A percentile compares a stretch with the other conserved stretches of the same genome.
These are phyloP conservation scores for Luzula sylvatica DNA, from an alignment of 176 grass and related monocot species.

Conservation along the genomic window DNA sequence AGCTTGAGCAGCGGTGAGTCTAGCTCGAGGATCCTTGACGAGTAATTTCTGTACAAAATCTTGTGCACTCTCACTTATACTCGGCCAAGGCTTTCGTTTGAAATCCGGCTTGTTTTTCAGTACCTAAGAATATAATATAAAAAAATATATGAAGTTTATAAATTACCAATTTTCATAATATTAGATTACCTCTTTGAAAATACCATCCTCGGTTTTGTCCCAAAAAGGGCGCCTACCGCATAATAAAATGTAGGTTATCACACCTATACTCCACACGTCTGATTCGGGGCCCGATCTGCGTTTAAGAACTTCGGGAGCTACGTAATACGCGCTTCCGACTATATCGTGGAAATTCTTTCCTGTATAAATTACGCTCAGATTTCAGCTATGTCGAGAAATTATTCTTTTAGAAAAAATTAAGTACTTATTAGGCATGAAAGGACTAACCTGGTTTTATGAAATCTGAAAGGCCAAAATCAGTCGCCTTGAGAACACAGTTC, in stretches of 20 bases:
- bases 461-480: constrained; percentile 97
- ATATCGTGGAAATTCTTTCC: constrained; percentile 81
- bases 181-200: constrained; percentile 74
- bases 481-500: constrained; percentile 73
- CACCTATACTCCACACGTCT: constrained; percentile 95
- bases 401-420: no score
- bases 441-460: constrained; percentile 78
- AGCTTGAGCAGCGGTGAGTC: constrained; percentile 90
- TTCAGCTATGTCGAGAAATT: neutral
- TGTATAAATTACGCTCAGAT: constrained; percentile 21
- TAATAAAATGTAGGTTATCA: constrained; percentile 93
- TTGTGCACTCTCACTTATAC: constrained; percentile 75
- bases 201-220: constrained; percentile 99
- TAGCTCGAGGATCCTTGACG: constrained; percentile 87
- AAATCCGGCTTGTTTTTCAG: constrained; percentile 93
- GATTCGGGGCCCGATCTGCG: constrained; percentile 82
- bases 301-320: constrained; percentile 85
- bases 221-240: constrained; percentile 87
- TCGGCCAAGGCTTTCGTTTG: constrained; percentile 82
- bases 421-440: neutral
- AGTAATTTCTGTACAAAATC: constrained; percentile 97
- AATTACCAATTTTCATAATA: neutral
- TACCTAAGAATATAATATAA: constrained; percentile 39
- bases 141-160: neutral
- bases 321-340: constrained; percentile 91